Percentiles rank a stretch among this genome's conserved stretches.
These are phyloP conservation scores for Mucor racemosus DNA, from an alignment of 371 early-diverging fungal genomes.

Conservation along the genomic window DNA sequence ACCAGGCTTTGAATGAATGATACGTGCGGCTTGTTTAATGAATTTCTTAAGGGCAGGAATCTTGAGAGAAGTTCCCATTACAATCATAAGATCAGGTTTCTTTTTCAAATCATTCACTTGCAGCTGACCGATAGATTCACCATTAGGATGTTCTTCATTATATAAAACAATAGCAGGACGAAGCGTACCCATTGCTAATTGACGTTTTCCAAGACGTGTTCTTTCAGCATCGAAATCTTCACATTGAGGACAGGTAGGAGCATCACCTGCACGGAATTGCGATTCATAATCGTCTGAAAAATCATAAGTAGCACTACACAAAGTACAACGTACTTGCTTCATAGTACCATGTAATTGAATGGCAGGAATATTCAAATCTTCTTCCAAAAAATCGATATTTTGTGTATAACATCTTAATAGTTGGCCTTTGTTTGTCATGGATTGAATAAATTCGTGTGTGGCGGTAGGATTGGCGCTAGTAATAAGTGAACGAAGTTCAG, in stretches of 20 bases:
- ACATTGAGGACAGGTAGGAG: constrained; percentile 86
- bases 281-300: constrained; percentile 60
- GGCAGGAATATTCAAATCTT: constrained; percentile 65
- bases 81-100: constrained; percentile 89
- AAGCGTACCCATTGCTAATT: constrained; percentile 80
- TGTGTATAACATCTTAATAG: constrained; percentile 94
- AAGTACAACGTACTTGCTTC: constrained; percentile 81
- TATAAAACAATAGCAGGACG: constrained; percentile 98
- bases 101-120: constrained; percentile 70
- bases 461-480: constrained; percentile 78
- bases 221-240: constrained; percentile 58
- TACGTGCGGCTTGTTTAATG: constrained; percentile 85
- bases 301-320: constrained; percentile 69
- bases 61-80: constrained; percentile 98
- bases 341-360: constrained; percentile 95
- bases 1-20: constrained; percentile 56
- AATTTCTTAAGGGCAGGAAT: constrained; percentile 93
- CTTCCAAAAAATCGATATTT: constrained; percentile 97
- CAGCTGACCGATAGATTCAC: constrained; percentile 81
- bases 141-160: constrained; percentile 93
- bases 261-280: constrained; percentile 70
- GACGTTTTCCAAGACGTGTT: constrained; percentile 73
- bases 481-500: constrained; percentile 81
- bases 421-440: constrained; percentile 72
- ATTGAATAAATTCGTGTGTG: constrained; percentile 88